Percentiles rank a stretch among this genome's conserved stretches.
phyloP scores from a whole-genome alignment of 108 stramenopile genomes.

The Cyclotella atomus region DNA sequence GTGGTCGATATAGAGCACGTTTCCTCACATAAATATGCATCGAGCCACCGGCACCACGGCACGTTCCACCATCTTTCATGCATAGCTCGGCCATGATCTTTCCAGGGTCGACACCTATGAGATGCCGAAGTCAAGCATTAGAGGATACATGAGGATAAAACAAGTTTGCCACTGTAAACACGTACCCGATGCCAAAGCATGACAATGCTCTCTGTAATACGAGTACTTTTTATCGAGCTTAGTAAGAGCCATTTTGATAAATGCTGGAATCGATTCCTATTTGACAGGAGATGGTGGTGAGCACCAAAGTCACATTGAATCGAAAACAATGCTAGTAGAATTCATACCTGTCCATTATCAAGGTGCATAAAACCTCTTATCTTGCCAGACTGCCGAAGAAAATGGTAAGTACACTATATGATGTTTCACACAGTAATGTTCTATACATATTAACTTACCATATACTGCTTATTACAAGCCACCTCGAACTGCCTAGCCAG shows the following conservation, averaged over 20 bases:
- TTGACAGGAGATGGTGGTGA: too few species aligned
- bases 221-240: conserved; percentile 64
- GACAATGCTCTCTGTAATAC: conserved; percentile 74
- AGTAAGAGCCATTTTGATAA: conserved; percentile 51
- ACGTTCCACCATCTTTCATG: conserved; percentile 63
- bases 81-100: conserved; percentile 75
- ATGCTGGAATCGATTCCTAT: conserved; percentile 66
- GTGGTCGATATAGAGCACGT: too few species aligned
- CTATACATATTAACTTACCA: conserved; percentile 14
- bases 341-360: conserved; percentile 55
- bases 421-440: too few species aligned
- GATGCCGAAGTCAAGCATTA: too few species aligned
- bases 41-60: conserved; percentile 66
- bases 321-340: background rate
- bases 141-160: too few species aligned
- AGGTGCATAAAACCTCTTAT: conserved; percentile 74
- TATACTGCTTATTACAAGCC: conserved; percentile 40
- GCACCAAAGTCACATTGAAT: too few species aligned
- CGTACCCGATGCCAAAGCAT: conserved; percentile 59
- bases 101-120: conserved; percentile 41
- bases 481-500: conserved; percentile 26
- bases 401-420: background rate
- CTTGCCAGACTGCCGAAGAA: conserved; percentile 13
- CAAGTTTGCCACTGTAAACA: too few species aligned
- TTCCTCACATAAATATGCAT: conserved; percentile 64